Base-by-base conservation (phyloP, 2,329 filamentous ascomycete species). In the Sphaerulina populicola region DNA sequence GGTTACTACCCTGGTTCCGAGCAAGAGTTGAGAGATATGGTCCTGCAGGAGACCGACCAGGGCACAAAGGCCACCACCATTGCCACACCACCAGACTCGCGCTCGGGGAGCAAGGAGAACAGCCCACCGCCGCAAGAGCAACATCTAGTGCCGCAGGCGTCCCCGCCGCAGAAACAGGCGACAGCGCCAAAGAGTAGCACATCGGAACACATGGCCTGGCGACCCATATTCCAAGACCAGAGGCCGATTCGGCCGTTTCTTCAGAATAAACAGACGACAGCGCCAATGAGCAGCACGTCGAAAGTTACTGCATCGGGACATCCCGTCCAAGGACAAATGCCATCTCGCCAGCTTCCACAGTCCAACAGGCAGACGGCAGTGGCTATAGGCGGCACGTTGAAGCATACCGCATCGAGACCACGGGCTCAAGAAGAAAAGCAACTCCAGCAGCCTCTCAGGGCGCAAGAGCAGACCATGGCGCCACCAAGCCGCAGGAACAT, bases 21-120 rank as follows among this genome's bases (percentile, higher is more conserved):
- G 18, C 23, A 29, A 14, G 27, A 23, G 21, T 33, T 39, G 33
- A 35, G 15, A 33, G 35, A 33, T 36, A 27, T 45, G 23, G 46
- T 43, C 21, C 37, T 21, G 21, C 29, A 10, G 27, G 12, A 37
- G 11, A 30, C 18, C 38, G 21, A 27, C 30, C 14, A 6, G 30
- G 18, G 9, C 8, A 14, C 5, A 27, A 27, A 27, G 31, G 27
- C 45, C 44, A 40, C 18, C 18, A 29, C 38, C 10, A 30, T 53
- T 35, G 40, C 40, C 9, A 56, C 54, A 33, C 56, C 56, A 47
- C 56, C 56, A 30, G 46, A 54, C 27, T 57, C 56, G 6, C 53
- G 56, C 6, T 48, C 56, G 15, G 35, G 5, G 23, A 54, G 47
- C 30, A 52, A 33, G 38, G 46, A 48, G 27, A 40, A 23, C 6